A percentile compares a stretch with the other conserved stretches of the same genome.
phyloP scores from a whole-genome alignment of 2,329 filamentous ascomycete genomes.

The Colletotrichum camelliae region DNA sequence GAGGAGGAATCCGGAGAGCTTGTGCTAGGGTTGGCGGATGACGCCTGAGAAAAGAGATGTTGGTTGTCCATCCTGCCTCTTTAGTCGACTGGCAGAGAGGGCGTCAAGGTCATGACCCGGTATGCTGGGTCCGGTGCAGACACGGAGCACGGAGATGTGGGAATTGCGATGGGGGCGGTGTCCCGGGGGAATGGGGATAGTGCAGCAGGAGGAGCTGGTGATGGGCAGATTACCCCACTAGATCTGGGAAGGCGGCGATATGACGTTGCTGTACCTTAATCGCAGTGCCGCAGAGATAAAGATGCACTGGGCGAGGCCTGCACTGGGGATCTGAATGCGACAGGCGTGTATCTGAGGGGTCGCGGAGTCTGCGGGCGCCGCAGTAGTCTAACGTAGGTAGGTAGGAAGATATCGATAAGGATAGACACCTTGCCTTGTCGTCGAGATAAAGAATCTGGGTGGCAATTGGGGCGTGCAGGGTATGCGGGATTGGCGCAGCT shows the following conservation, averaged over 20 bases:
- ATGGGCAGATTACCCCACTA: not conserved
- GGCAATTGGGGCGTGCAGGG: constrained; percentile 8
- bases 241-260: not conserved
- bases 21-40: not conserved
- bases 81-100: not conserved
- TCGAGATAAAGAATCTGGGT: constrained; percentile 8
- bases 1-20: not conserved
- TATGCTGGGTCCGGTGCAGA: not conserved
- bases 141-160: constrained; percentile 10
- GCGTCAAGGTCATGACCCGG: not conserved
- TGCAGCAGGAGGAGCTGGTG: not conserved
- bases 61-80: not conserved
- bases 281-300: not conserved
- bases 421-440: constrained; percentile 8
- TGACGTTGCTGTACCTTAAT: not conserved
- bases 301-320: not conserved
- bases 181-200: not conserved
- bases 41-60: not conserved
- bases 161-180: constrained; percentile 5
- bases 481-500: not conserved
- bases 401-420: not conserved
- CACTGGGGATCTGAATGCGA: not conserved
- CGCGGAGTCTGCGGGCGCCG: constrained; percentile 1
- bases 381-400: not conserved
- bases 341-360: not conserved